Evolutionary conservation across 768 basidiomycete species (phyloP).

Genomic region (Russula olivacea): DNA sequence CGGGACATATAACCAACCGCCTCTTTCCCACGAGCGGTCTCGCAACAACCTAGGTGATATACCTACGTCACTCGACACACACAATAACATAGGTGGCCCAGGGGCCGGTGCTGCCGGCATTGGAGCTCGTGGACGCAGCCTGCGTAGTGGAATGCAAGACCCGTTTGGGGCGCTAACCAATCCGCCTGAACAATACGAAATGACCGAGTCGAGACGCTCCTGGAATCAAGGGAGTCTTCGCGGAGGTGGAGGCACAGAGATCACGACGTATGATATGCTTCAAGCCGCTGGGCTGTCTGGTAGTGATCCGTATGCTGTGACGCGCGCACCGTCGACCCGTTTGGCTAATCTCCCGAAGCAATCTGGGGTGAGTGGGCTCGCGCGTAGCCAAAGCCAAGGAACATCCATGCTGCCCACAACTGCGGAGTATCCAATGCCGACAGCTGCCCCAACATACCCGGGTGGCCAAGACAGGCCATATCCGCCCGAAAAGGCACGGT

Average conservation of each 20-base stretch:
- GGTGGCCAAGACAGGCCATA: slow-evolving; percentile 4
- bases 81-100: slow-evolving; percentile 28
- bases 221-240: slow-evolving; percentile 12
- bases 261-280: slow-evolving; percentile 14
- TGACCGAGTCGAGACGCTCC: slow-evolving; percentile 22
- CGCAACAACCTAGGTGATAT: slow-evolving; percentile 52
- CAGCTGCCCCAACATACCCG: slow-evolving; percentile 7
- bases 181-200: slow-evolving; percentile 27
- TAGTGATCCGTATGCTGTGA: slow-evolving; percentile 23
- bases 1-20: slow-evolving; percentile 48
- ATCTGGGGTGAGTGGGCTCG: slow-evolving; percentile 7
- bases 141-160: slow-evolving; percentile 30
- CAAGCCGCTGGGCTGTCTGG: slow-evolving; percentile 20
- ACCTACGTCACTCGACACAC: slow-evolving; percentile 35
- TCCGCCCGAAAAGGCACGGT: slow-evolving; percentile 7
- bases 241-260: not conserved
- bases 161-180: slow-evolving; percentile 40
- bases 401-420: slow-evolving; percentile 21
- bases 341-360: not conserved
- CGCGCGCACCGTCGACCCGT: slow-evolving; percentile 16
- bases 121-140: slow-evolving; percentile 33
- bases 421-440: not conserved
- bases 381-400: slow-evolving; percentile 23
- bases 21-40: slow-evolving; percentile 35
- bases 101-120: slow-evolving; percentile 36